Evolutionary conservation across 2,329 filamentous ascomycete genomes (phyloP).

Genomic region (Phyllosticta citriasiana): DNA sequence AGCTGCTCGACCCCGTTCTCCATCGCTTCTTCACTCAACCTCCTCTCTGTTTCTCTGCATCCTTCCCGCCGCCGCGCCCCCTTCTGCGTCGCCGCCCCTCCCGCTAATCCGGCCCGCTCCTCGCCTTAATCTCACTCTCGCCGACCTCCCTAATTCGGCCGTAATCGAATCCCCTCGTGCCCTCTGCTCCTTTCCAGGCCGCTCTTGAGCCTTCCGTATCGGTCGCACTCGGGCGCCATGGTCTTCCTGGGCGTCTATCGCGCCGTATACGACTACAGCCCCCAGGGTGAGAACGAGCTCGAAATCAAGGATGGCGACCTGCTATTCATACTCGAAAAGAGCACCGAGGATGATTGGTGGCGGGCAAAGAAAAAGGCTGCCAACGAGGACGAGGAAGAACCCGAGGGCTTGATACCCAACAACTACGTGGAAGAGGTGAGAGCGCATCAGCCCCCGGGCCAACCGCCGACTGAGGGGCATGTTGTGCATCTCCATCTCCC

Average conservation of each 20-base stretch:
- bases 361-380: constrained; percentile 80
- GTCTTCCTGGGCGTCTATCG: constrained; percentile 86
- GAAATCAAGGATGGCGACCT: constrained; percentile 77
- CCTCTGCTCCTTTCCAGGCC: constrained; percentile 51
- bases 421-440: constrained; percentile 93
- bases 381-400: constrained; percentile 79
- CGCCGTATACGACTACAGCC: constrained; percentile 85
- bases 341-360: constrained; percentile 75
- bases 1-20: not conserved
- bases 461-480: not conserved
- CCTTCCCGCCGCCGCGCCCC: not conserved
- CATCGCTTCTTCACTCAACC: not conserved
- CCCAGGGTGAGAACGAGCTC: constrained; percentile 78
- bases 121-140: not conserved
- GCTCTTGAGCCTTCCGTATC: constrained; percentile 35
- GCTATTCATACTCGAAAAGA: constrained; percentile 81
- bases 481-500: not conserved
- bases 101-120: not conserved
- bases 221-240: constrained; percentile 42
- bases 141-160: not conserved
- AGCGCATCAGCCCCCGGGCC: not conserved
- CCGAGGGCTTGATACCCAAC: constrained; percentile 78
- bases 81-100: not conserved
- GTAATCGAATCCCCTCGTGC: not conserved
- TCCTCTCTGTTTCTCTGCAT: not conserved